phyloP scores from a whole-genome alignment of 2,329 filamentous ascomycete species.

The Pseudopyricularia cyperi region DNA sequence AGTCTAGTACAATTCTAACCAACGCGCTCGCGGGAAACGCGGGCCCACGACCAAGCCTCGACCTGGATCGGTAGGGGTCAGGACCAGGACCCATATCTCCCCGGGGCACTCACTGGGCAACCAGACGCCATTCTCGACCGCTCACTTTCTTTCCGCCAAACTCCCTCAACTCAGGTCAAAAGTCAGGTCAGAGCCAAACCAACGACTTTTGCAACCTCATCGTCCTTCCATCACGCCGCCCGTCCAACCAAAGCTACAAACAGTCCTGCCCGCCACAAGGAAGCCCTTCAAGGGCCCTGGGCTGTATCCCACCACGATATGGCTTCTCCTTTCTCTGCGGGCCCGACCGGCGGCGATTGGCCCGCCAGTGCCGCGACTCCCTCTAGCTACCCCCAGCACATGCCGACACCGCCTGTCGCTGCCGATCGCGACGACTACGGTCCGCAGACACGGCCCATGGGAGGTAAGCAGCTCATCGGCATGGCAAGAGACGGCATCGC shows the following conservation, averaged over 20 bases:
- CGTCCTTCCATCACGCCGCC: background rate
- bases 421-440: constrained; percentile 14
- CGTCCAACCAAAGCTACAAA: background rate
- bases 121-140: background rate
- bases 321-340: constrained; percentile 1
- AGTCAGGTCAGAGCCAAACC: background rate
- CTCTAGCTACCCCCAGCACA: background rate
- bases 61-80: background rate
- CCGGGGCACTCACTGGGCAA: background rate
- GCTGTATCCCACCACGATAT: background rate
- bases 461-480: constrained; percentile 12
- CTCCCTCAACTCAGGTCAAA: background rate
- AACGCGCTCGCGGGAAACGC: background rate
- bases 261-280: background rate
- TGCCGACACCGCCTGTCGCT: background rate
- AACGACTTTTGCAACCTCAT: too few species aligned
- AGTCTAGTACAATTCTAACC: too few species aligned
- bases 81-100: background rate
- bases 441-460: constrained; percentile 19
- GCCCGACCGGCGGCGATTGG: background rate
- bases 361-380: background rate
- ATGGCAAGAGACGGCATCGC: background rate
- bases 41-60: background rate
- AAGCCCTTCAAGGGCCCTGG: too few species aligned
- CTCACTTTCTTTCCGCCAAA: background rate